A percentile compares a stretch with the other conserved stretches of the same genome.
These are phyloP conservation scores for Triticum urartu DNA, from an alignment of 176 grass and related monocot species.

Conservation along the genomic window DNA sequence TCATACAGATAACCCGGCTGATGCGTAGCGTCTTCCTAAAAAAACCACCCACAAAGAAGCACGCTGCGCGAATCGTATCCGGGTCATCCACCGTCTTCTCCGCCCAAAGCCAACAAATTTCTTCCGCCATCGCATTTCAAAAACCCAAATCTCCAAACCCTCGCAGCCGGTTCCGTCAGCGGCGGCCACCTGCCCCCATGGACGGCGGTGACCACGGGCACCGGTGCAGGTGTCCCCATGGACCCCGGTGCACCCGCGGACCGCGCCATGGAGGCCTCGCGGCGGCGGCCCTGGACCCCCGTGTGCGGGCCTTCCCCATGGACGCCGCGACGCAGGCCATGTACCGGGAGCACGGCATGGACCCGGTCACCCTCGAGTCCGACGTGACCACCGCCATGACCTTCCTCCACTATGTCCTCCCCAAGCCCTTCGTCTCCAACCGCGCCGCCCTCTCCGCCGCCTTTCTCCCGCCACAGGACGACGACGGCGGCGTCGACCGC, in stretches of 20 bases:
- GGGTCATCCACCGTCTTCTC: not conserved
- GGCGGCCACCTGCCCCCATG: not conserved
- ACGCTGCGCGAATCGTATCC: too few species aligned
- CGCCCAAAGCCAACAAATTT: not conserved
- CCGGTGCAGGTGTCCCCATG: slow-evolving; percentile 3
- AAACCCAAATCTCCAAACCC: not conserved
- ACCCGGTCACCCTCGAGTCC: not conserved
- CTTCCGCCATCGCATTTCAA: not conserved
- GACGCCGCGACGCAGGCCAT: not conserved
- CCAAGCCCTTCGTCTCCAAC: not conserved
- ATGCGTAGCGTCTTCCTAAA: too few species aligned
- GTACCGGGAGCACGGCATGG: not conserved
- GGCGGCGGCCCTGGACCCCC: not conserved
- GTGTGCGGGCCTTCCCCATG: slow-evolving; percentile 8
- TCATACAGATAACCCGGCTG: too few species aligned
- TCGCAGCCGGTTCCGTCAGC: not conserved
- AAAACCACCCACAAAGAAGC: too few species aligned
- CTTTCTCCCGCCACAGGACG: not conserved
- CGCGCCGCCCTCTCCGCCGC: not conserved
- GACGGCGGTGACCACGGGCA: not conserved
- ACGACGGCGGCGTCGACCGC: not conserved
- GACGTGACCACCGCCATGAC: not conserved
- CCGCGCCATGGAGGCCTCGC: slow-evolving; percentile 4
- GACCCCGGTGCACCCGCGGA: not conserved
- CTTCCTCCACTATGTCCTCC: not conserved